phyloP scores from a whole-genome alignment of 1,284 basidiomycete genomes.

The Sporisorium iseilematis-ciliati region DNA sequence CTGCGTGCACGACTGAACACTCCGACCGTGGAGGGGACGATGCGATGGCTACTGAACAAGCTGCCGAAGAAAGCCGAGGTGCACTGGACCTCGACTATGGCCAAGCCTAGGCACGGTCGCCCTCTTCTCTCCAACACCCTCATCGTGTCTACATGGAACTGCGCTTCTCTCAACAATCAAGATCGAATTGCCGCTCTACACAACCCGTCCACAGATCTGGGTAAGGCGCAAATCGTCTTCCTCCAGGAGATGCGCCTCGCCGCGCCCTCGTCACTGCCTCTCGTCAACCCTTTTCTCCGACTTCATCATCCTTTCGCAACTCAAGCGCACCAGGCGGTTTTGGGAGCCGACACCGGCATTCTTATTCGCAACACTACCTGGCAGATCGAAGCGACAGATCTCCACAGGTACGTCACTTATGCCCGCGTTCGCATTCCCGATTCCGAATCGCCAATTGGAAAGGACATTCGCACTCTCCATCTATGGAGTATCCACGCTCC shows the following conservation, averaged over 20 bases:
- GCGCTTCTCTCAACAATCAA: not conserved
- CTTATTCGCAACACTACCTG: not conserved
- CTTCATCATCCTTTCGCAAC: not conserved
- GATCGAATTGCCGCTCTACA: not conserved
- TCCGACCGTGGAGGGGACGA: not conserved
- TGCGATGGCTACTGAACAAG: not conserved
- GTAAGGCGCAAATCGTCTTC: not conserved
- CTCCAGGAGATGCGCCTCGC: not conserved
- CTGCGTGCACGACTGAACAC: not conserved
- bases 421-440: not conserved
- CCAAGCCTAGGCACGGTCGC: not conserved
- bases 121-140: not conserved
- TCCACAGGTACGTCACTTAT: not conserved
- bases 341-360: not conserved
- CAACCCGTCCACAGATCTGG: not conserved
- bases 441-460: not conserved
- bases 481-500: not conserved
- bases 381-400: not conserved
- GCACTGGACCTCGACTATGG: not conserved
- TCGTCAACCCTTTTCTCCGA: not conserved
- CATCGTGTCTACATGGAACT: not conserved
- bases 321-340: not conserved
- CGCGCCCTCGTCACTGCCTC: not conserved
- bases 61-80: not conserved
- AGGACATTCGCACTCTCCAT: not conserved